Percentiles rank a stretch among this genome's conserved stretches.
Conservation (phyloP, 768 basidiomycete genomes). For the Tulasnella sp. region DNA sequence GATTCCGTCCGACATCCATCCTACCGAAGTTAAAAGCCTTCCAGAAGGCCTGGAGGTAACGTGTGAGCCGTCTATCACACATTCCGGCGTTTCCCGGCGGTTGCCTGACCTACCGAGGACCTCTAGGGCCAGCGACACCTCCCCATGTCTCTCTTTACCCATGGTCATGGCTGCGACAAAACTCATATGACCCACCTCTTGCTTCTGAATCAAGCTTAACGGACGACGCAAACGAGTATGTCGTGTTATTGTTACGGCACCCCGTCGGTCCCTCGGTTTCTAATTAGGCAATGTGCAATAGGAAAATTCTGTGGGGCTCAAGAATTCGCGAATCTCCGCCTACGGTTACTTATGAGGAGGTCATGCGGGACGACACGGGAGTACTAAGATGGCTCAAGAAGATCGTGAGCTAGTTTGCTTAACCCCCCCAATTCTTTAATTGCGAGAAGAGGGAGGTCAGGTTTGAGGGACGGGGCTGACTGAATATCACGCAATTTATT, state of each 20-base stretch:
- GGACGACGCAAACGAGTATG: background rate
- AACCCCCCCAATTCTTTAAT: background rate
- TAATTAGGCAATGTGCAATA: conserved; percentile 29
- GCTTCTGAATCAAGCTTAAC: background rate
- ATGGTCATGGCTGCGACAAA: conserved; percentile 73
- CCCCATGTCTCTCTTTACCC: conserved; percentile 81
- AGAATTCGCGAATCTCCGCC: conserved; percentile 73
- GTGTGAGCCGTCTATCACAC: conserved; percentile 49
- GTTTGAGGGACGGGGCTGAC: background rate
- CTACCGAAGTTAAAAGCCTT: conserved; percentile 53
- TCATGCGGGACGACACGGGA: conserved; percentile 65
- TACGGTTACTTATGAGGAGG: conserved; percentile 64
- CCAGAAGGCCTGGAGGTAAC: conserved; percentile 64
- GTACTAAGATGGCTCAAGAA: conserved; percentile 77
- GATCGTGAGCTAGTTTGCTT: conserved; percentile 50
- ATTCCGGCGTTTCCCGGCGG: background rate
- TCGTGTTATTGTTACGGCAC: background rate
- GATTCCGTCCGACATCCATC: conserved; percentile 74
- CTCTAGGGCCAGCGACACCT: conserved; percentile 52
- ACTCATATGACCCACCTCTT: conserved; percentile 73
- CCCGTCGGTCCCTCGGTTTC: background rate
- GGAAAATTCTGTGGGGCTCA: conserved; percentile 78
- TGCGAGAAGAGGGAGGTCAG: background rate
- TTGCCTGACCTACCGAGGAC: conserved; percentile 5
- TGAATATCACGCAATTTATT: conserved; percentile 6